Percentiles rank a stretch among this genome's conserved stretches.
Evolutionary conservation across 2,329 filamentous ascomycete genomes (phyloP).

Genomic region (Dothistroma pini): DNA sequence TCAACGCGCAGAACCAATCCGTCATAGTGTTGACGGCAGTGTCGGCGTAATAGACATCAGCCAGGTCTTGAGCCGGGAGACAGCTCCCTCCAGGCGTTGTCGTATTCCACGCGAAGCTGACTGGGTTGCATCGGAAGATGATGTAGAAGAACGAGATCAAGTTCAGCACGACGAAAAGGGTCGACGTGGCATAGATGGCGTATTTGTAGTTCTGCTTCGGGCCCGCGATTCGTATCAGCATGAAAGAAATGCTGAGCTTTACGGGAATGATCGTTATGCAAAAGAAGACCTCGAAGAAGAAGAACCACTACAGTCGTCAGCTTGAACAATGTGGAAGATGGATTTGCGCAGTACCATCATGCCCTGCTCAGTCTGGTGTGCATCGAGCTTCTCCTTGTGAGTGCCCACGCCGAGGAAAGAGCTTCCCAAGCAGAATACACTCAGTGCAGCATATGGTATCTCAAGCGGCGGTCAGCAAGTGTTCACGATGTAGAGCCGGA

Average conservation of each 20-base stretch:
- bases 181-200: slow-evolving; percentile 31
- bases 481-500: neutral
- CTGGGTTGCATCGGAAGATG: slow-evolving; percentile 37
- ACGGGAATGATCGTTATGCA: slow-evolving; percentile 37
- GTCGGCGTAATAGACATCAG: slow-evolving; percentile 36
- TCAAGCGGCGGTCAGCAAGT: slow-evolving; percentile 8
- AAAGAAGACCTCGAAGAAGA: slow-evolving; percentile 38
- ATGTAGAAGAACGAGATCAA: slow-evolving; percentile 36
- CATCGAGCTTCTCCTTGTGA: slow-evolving; percentile 26
- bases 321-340: neutral
- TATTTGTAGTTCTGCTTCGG: slow-evolving; percentile 29
- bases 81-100: slow-evolving; percentile 30
- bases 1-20: slow-evolving; percentile 37
- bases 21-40: slow-evolving; percentile 38
- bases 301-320: slow-evolving; percentile 34
- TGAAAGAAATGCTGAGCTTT: slow-evolving; percentile 38
- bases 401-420: slow-evolving; percentile 35
- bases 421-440: slow-evolving; percentile 29
- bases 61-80: slow-evolving; percentile 26
- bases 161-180: slow-evolving; percentile 43
- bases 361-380: slow-evolving; percentile 19
- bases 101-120: slow-evolving; percentile 33
- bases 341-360: slow-evolving; percentile 20
- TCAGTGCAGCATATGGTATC: slow-evolving; percentile 30
- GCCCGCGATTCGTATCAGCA: slow-evolving; percentile 36